These are phyloP conservation scores for Colletotrichum orchidophilum DNA, from an alignment of 2,329 filamentous ascomycete species.

Conservation along the genomic window DNA sequence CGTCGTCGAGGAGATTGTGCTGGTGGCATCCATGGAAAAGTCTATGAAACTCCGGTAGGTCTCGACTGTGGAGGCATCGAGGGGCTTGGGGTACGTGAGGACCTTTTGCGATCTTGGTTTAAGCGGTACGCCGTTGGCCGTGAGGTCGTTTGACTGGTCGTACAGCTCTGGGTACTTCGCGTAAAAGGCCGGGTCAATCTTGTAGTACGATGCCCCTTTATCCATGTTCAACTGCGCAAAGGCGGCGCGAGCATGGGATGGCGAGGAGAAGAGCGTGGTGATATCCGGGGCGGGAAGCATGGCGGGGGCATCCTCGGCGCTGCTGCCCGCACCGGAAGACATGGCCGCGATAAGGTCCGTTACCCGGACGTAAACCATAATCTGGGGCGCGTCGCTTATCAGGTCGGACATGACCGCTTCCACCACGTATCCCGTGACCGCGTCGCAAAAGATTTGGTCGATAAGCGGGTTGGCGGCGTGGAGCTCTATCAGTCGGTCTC, in stretches of 20 bases:
- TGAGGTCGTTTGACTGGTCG: conserved; percentile 38
- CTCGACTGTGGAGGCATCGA: conserved; percentile 40
- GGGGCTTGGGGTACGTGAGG: conserved; percentile 42
- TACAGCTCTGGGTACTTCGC: conserved; percentile 44
- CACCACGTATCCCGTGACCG: conserved; percentile 44
- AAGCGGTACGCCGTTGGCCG: conserved; percentile 41
- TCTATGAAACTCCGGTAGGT: conserved; percentile 46
- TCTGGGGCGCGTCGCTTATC: conserved; percentile 37
- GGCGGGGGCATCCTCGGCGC: not conserved
- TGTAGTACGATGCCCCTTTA: conserved; percentile 43
- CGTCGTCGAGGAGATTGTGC: conserved; percentile 35
- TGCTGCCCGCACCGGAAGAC: not conserved
- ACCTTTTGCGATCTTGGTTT: conserved; percentile 37
- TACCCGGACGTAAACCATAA: conserved; percentile 41
- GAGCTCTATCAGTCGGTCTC: conserved; percentile 41
- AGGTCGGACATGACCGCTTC: conserved; percentile 42
- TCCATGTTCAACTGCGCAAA: conserved; percentile 44
- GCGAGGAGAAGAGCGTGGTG: conserved; percentile 36
- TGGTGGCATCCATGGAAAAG: conserved; percentile 41
- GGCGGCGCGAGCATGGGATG: conserved; percentile 38
- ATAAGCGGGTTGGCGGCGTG: conserved; percentile 44
- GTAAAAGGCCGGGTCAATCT: conserved; percentile 45
- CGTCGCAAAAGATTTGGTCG: conserved; percentile 45
- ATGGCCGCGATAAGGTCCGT: conserved; percentile 42
- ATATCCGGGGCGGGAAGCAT: conserved; percentile 39